Percentiles rank a stretch among this genome's conserved stretches.
Conservation (phyloP, 2,329 filamentous ascomycete species). For the Penicillium corylophilum region DNA sequence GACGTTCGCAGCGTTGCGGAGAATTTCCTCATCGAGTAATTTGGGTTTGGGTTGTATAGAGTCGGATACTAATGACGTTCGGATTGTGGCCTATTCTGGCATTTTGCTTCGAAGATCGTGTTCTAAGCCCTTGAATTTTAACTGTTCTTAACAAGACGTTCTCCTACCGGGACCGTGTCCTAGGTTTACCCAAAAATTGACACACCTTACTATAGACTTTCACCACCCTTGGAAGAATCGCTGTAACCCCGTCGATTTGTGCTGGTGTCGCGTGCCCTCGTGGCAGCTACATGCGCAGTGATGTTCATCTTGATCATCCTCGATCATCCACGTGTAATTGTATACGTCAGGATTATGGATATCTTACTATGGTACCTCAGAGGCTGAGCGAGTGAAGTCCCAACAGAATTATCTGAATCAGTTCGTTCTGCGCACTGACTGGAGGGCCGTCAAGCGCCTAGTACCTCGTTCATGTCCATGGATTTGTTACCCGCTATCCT, state of each 20-base stretch:
- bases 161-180: conserved; percentile 7
- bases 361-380: not conserved
- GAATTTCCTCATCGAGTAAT: conserved; percentile 47
- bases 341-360: conserved; percentile 26
- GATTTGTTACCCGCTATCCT: conserved; percentile 5
- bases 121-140: conserved; percentile 18
- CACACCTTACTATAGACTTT: conserved; percentile 6
- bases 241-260: not conserved
- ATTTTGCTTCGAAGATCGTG: conserved; percentile 22
- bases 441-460: conserved; percentile 15
- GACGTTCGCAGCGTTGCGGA: conserved; percentile 46
- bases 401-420: not conserved
- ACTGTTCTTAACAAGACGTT: conserved; percentile 2
- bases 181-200: conserved; percentile 19
- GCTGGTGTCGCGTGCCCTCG: not conserved
- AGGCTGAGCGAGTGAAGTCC: not conserved
- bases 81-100: conserved; percentile 25
- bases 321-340: conserved; percentile 23
- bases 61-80: conserved; percentile 38
- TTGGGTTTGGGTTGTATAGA: conserved; percentile 32
- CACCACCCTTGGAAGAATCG: not conserved
- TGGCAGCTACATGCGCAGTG: not conserved
- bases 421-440: not conserved
- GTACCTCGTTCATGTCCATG: conserved; percentile 17
- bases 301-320: conserved; percentile 17